Conservation (phyloP, 108 stramenopile genomes). For the Nannochloropsis salina region DNA sequence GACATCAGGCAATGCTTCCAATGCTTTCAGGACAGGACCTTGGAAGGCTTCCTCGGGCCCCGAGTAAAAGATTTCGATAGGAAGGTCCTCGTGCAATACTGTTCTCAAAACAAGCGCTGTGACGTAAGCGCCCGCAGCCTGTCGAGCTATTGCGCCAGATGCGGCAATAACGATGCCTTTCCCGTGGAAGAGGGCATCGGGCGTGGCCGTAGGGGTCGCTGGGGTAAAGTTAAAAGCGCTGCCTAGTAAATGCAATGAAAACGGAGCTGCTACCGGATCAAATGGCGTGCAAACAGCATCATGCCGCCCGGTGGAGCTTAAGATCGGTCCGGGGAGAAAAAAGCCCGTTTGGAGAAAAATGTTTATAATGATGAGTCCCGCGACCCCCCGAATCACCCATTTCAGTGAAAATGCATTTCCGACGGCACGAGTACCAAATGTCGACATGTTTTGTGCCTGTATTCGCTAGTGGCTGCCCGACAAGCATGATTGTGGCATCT, state of each 20-base stretch:
- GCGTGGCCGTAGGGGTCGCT: neutral
- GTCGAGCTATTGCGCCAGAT: neutral
- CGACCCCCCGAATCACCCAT: neutral
- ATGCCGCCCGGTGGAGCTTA: neutral
- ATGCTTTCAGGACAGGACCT: neutral
- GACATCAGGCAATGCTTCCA: neutral
- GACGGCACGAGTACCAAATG: too few species aligned
- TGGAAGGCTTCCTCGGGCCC: constrained; percentile 19
- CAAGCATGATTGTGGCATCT: too few species aligned
- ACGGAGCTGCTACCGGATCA: neutral
- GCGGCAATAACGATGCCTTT: neutral
- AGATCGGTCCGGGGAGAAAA: neutral
- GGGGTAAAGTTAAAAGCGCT: neutral
- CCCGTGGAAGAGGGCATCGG: neutral
- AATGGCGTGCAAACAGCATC: neutral
- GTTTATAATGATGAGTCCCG: neutral
- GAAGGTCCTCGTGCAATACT: neutral
- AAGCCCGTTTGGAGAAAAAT: neutral
- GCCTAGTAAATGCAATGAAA: constrained; percentile 5
- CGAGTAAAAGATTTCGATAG: neutral
- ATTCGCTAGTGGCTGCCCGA: too few species aligned
- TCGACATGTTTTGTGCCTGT: too few species aligned
- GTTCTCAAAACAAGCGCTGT: neutral
- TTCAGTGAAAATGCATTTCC: neutral
- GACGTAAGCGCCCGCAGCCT: constrained; percentile 6